Evolutionary conservation across 176 grass and related monocot genomes (phyloP).

Genomic region (Neostapfia colusana): DNA sequence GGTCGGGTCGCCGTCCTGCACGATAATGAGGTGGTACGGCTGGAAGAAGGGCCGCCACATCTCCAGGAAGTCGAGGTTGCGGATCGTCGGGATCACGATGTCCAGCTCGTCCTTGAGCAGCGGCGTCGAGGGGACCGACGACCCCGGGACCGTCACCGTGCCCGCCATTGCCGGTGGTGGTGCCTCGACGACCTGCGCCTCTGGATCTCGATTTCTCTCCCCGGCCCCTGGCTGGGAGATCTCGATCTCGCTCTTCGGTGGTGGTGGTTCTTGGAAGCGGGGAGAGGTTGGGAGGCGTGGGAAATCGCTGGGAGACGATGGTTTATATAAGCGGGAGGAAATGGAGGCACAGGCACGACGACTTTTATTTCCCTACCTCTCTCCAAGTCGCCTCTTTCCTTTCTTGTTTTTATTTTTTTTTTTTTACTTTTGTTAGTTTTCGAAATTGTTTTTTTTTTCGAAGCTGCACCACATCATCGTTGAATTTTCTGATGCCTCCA

Average conservation of each 20-base stretch:
- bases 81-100: constrained; percentile 90
- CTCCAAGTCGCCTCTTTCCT: too few relatives aligned
- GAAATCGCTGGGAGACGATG: background rate
- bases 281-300: background rate
- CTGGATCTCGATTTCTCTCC: constrained; percentile 27
- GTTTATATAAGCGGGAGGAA: constrained; percentile 29
- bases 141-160: constrained; percentile 49
- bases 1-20: constrained; percentile 80
- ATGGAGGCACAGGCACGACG: background rate
- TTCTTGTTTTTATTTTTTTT: background rate
- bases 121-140: constrained; percentile 50
- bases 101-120: constrained; percentile 81
- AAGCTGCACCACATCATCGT: background rate
- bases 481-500: constrained; percentile 18
- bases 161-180: constrained; percentile 43
- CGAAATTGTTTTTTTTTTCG: background rate
- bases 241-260: background rate
- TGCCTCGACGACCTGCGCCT: background rate
- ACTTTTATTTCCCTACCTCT: background rate
- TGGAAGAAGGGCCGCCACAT: constrained; percentile 92
- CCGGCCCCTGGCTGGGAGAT: background rate
- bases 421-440: background rate
- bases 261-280: background rate
- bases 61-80: constrained; percentile 88
- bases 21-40: constrained; percentile 91